Evolutionary conservation across 768 basidiomycete species (phyloP).

Genomic region (Suillus occidentalis): DNA sequence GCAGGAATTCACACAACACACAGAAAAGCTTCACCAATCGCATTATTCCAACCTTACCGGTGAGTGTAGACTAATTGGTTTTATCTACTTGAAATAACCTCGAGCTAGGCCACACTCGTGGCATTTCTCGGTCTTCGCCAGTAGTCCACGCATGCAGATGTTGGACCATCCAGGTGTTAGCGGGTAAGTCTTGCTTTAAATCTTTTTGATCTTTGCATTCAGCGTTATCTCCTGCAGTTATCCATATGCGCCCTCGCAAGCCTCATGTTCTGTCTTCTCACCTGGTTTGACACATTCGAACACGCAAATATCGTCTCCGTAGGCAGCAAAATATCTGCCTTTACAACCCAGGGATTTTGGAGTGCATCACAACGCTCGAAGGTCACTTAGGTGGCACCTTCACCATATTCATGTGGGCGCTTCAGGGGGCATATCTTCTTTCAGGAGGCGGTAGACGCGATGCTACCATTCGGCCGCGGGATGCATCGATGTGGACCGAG

Average conservation of each 20-base stretch:
- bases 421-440: not conserved
- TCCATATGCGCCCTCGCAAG: constrained; percentile 60
- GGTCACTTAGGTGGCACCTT: not conserved
- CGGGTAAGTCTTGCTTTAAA: too few relatives aligned
- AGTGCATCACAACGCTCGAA: not conserved
- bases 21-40: too few relatives aligned
- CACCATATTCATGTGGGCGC: not conserved
- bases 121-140: too few relatives aligned
- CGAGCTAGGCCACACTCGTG: too few relatives aligned
- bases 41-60: too few relatives aligned
- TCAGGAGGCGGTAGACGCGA: not conserved
- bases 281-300: too few relatives aligned
- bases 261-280: constrained; percentile 48
- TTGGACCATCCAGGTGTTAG: too few relatives aligned
- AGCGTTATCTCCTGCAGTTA: constrained; percentile 37
- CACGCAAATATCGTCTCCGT: too few relatives aligned
- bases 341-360: not conserved
- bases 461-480: not conserved
- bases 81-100: too few relatives aligned
- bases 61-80: too few relatives aligned
- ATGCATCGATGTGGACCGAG: not conserved
- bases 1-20: too few relatives aligned
- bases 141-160: too few relatives aligned
- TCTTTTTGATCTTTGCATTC: not conserved
- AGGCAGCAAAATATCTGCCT: not conserved